Percentiles rank a stretch among this genome's conserved stretches.
Conservation (phyloP, 31 red algal genomes). For the Porphyra umbilicalis region DNA sequence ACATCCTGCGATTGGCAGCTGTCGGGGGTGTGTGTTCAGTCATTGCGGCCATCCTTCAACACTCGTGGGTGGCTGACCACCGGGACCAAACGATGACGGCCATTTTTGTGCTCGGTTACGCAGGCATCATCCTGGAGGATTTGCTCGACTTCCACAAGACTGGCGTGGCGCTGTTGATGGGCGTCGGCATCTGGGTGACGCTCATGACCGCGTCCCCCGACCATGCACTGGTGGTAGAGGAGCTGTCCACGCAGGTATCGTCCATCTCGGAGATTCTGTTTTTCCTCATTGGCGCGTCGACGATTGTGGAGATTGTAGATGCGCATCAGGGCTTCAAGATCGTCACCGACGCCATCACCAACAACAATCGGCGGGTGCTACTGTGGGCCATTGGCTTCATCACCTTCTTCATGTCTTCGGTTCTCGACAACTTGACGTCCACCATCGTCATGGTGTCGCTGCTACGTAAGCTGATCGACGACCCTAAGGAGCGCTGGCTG, state of each 20-base stretch:
- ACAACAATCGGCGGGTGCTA: constrained; percentile 47
- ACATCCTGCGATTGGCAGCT: neutral
- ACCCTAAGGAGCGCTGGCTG: constrained; percentile 65
- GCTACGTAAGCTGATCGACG: constrained; percentile 81
- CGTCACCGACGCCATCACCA: constrained; percentile 87
- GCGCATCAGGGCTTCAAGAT: constrained; percentile 90
- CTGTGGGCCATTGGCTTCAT: constrained; percentile 88
- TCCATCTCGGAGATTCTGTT: constrained; percentile 86
- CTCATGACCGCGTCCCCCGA: constrained; percentile 40
- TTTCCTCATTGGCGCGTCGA: constrained; percentile 96
- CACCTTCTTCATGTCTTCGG: constrained; percentile 93
- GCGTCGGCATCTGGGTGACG: constrained; percentile 77
- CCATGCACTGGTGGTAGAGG: constrained; percentile 21
- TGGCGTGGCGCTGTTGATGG: constrained; percentile 84
- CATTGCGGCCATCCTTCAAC: constrained; percentile 49
- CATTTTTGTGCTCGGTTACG: constrained; percentile 84
- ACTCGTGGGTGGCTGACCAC: constrained; percentile 82
- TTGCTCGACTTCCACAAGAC: constrained; percentile 89
- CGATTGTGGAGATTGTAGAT: constrained; percentile 98
- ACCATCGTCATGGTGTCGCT: constrained; percentile 97
- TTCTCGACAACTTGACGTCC: constrained; percentile 94
- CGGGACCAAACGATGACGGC: constrained; percentile 54
- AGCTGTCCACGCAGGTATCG: constrained; percentile 43
- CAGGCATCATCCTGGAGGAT: constrained; percentile 94
- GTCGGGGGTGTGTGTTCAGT: constrained; percentile 18